A percentile compares a stretch with the other conserved stretches of the same genome.
phyloP scores from a whole-genome alignment of 2,329 filamentous ascomycete species.

The Emergomyces orientalis region DNA sequence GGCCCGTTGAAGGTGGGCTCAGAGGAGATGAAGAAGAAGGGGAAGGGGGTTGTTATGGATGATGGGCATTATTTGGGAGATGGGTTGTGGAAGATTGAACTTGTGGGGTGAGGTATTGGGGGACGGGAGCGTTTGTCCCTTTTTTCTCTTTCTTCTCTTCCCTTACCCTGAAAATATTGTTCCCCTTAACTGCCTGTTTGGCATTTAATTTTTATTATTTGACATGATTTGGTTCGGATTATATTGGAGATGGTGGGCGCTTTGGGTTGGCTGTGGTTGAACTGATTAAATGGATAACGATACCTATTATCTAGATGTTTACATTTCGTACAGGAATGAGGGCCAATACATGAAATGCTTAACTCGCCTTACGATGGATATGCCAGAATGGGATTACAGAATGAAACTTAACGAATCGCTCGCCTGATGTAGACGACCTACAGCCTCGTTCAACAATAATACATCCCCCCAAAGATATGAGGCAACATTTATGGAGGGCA shows the following conservation, averaged over 20 bases:
- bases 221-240: constrained; percentile 1
- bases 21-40: constrained; percentile 84
- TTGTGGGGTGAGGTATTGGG: constrained; percentile 24
- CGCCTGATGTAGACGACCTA: not conserved
- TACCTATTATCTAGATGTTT: constrained; percentile 1
- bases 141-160: constrained; percentile 8
- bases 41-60: constrained; percentile 90
- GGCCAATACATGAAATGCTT: not conserved
- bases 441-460: not conserved
- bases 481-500: not conserved
- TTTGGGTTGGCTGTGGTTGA: not conserved
- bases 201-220: not conserved
- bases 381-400: not conserved
- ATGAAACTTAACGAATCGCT: not conserved
- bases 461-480: not conserved
- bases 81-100: constrained; percentile 71
- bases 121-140: constrained; percentile 32
- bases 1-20: constrained; percentile 77
- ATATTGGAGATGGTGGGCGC: not conserved
- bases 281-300: not conserved
- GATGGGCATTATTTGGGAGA: constrained; percentile 90
- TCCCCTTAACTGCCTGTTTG: not conserved
- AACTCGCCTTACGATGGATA: not conserved
- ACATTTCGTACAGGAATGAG: not conserved
- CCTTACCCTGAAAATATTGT: not conserved